A percentile compares a stretch with the other conserved stretches of the same genome.
Evolutionary conservation across 331 rosid species (phyloP).

Genomic region (Prunus yedoensis): DNA sequence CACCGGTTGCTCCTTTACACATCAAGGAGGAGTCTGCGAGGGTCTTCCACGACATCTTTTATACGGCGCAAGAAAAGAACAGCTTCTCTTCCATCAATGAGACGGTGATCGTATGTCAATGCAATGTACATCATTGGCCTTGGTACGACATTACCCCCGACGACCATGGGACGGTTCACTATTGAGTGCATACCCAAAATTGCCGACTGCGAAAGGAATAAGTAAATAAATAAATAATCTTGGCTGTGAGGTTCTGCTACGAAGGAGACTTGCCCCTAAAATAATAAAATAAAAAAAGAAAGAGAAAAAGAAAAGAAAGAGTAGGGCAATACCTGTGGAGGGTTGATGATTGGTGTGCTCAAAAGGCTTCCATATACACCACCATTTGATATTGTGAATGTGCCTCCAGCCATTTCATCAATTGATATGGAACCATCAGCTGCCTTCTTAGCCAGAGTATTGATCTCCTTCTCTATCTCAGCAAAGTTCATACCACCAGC

Average conservation of each 20-base stretch:
- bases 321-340: slow-evolving; percentile 48
- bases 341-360: slow-evolving; percentile 61
- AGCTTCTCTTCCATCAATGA: slow-evolving; percentile 64
- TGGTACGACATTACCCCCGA: slow-evolving; percentile 45
- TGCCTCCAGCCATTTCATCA: slow-evolving; percentile 66
- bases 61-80: slow-evolving; percentile 63
- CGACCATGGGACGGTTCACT: slow-evolving; percentile 58
- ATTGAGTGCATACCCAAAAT: slow-evolving; percentile 63
- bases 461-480: slow-evolving; percentile 51
- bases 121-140: slow-evolving; percentile 70
- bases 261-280: not conserved
- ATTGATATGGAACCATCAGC: slow-evolving; percentile 53
- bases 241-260: not conserved
- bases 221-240: not conserved
- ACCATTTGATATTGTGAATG: slow-evolving; percentile 62
- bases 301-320: too few relatives aligned
- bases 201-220: slow-evolving; percentile 43
- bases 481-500: slow-evolving; percentile 52
- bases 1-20: slow-evolving; percentile 32
- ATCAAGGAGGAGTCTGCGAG: slow-evolving; percentile 63
- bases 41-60: slow-evolving; percentile 62
- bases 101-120: slow-evolving; percentile 57
- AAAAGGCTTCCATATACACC: slow-evolving; percentile 66
- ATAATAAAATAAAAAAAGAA: not conserved
- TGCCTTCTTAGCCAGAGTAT: slow-evolving; percentile 58